These are phyloP conservation scores for Linnemannia exigua DNA, from an alignment of 192 early-diverging fungal species.

Conservation along the genomic window DNA sequence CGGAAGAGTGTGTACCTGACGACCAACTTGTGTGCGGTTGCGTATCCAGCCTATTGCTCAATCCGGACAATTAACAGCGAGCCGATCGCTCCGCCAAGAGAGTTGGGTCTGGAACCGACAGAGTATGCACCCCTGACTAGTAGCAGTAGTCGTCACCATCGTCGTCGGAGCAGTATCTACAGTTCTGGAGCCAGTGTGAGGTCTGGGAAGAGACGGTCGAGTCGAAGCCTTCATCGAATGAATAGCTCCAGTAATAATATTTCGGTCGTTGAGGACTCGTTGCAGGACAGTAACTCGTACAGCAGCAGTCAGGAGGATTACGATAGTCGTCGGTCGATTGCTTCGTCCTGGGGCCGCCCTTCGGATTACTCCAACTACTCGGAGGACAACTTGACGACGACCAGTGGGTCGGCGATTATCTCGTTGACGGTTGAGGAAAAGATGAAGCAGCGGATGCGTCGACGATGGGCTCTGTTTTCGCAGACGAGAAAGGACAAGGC, in stretches of 20 bases:
- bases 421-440: slow-evolving; percentile 35
- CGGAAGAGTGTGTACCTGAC: slow-evolving; percentile 54
- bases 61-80: slow-evolving; percentile 61
- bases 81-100: slow-evolving; percentile 32
- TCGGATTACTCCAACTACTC: slow-evolving; percentile 49
- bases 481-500: slow-evolving; percentile 52
- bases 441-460: slow-evolving; percentile 47
- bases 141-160: not conserved
- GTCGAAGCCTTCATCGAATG: slow-evolving; percentile 20
- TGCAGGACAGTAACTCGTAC: slow-evolving; percentile 32
- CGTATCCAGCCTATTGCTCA: slow-evolving; percentile 65
- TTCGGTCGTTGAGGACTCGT: slow-evolving; percentile 19
- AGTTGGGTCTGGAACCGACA: slow-evolving; percentile 36
- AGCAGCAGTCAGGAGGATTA: slow-evolving; percentile 48
- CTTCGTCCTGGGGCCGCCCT: slow-evolving; percentile 47
- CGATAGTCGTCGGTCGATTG: slow-evolving; percentile 7
- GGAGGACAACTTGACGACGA: slow-evolving; percentile 33
- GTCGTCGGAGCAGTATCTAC: slow-evolving; percentile 32
- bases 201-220: slow-evolving; percentile 4
- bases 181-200: slow-evolving; percentile 16
- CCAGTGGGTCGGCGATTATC: slow-evolving; percentile 21
- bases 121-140: slow-evolving; percentile 24
- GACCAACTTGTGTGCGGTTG: slow-evolving; percentile 62
- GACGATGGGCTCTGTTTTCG: slow-evolving; percentile 39
- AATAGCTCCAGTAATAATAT: slow-evolving; percentile 18